A percentile compares a stretch with the other conserved stretches of the same genome.
Evolutionary conservation across 2,329 filamentous ascomycete species (phyloP).

Genomic region (Fusarium oxysporum): DNA sequence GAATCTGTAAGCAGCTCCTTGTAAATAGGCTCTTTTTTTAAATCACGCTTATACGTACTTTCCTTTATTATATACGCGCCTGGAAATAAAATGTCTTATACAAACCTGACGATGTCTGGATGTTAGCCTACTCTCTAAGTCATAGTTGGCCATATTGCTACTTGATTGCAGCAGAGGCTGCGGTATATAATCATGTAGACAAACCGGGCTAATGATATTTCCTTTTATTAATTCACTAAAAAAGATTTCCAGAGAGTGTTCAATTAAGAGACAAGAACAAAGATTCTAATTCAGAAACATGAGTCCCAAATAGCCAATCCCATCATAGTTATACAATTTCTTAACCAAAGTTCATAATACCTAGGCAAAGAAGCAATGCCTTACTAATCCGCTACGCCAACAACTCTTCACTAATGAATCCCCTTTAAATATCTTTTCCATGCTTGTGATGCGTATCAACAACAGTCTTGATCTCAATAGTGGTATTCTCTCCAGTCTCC

Average conservation of each 20-base stretch:
- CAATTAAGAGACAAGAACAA: not conserved
- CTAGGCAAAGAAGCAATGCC: not conserved
- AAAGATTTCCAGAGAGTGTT: not conserved
- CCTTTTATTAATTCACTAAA: no score
- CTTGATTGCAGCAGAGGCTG: no score
- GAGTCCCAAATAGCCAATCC: not conserved
- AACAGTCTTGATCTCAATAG: not conserved
- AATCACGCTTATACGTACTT: not conserved
- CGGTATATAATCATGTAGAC: not conserved
- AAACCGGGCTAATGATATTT: no score
- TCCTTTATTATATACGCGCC: not conserved
- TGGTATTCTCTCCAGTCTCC: conserved; percentile 53
- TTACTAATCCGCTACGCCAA: no score
- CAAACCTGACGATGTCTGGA: not conserved
- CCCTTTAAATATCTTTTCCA: not conserved
- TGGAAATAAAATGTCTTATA: no score
- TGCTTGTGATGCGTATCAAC: not conserved
- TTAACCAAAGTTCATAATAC: not conserved
- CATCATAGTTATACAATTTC: not conserved
- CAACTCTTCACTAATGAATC: not conserved
- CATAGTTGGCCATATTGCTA: not conserved
- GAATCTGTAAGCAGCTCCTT: not conserved
- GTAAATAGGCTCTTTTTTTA: not conserved
- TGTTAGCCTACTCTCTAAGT: not conserved
- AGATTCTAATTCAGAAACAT: not conserved